Evolutionary conservation across 2,329 filamentous ascomycete genomes (phyloP).

Genomic region (Pleoardoris graminearum): DNA sequence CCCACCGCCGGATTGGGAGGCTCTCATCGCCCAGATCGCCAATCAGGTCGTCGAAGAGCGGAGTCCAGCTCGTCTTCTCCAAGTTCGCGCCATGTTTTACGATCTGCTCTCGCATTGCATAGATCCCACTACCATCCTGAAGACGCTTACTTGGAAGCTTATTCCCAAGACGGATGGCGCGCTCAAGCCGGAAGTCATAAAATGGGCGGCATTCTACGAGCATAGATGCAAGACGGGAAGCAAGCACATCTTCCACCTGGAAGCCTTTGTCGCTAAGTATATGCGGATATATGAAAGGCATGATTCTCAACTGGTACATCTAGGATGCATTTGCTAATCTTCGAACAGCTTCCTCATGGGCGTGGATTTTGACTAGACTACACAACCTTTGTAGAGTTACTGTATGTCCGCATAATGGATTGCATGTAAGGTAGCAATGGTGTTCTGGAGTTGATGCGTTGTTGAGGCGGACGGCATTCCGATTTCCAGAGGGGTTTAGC

Average conservation of each 20-base stretch:
- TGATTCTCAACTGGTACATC: slow-evolving; percentile 21
- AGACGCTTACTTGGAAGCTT: slow-evolving; percentile 92
- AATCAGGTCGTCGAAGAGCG: slow-evolving; percentile 91
- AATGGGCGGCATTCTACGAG: slow-evolving; percentile 97
- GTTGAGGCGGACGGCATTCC: slow-evolving; percentile 19
- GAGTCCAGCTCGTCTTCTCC: slow-evolving; percentile 83
- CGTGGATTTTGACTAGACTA: slow-evolving; percentile 55
- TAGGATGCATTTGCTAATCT: slow-evolving; percentile 4
- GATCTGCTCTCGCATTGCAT: slow-evolving; percentile 97
- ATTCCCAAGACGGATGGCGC: slow-evolving; percentile 84
- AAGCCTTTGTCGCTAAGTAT: slow-evolving; percentile 98
- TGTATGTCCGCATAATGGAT: not conserved
- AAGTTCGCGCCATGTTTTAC: slow-evolving; percentile 92
- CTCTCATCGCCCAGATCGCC: slow-evolving; percentile 85
- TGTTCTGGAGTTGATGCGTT: slow-evolving; percentile 18
- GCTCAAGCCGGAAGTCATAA: slow-evolving; percentile 88
- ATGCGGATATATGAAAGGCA: slow-evolving; percentile 96
- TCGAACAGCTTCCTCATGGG: slow-evolving; percentile 66
- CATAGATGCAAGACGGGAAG: slow-evolving; percentile 87
- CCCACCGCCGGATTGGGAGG: slow-evolving; percentile 96
- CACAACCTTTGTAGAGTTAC: not conserved
- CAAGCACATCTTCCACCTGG: slow-evolving; percentile 97
- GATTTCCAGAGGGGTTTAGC: slow-evolving; percentile 1
- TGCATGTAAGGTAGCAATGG: slow-evolving; percentile 9
- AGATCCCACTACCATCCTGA: slow-evolving; percentile 88